These are phyloP conservation scores for Thelephora ganbajun DNA, from an alignment of 768 basidiomycete genomes.

Conservation along the genomic window DNA sequence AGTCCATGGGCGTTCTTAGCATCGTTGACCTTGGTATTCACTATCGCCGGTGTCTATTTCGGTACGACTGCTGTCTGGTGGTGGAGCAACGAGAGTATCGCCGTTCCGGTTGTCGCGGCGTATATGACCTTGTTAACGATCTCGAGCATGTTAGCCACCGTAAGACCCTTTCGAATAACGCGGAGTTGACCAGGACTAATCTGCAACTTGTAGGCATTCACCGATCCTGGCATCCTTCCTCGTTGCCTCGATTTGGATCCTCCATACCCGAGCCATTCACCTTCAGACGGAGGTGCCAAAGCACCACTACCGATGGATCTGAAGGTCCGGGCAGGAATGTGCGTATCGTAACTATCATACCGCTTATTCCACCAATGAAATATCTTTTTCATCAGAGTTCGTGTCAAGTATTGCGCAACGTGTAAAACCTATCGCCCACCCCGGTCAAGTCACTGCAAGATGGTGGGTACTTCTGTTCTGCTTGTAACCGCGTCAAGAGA, in stretches of 20 bases:
- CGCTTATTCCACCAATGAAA: not conserved
- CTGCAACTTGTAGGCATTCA: conserved; percentile 38
- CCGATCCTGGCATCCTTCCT: conserved; percentile 83
- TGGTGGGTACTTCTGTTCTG: conserved; percentile 34
- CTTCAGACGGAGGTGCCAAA: conserved; percentile 46
- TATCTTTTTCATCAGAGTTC: conserved; percentile 40
- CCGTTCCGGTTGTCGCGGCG: conserved; percentile 51
- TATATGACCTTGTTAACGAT: conserved; percentile 54
- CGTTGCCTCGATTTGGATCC: conserved; percentile 78
- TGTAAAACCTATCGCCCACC: conserved; percentile 91
- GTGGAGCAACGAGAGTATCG: conserved; percentile 70
- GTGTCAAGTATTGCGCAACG: conserved; percentile 88
- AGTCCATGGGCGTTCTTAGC: conserved; percentile 69
- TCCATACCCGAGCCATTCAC: conserved; percentile 49
- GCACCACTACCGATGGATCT: conserved; percentile 72
- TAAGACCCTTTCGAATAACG: conserved; percentile 20
- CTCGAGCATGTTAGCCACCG: conserved; percentile 66
- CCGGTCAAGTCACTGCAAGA: conserved; percentile 88
- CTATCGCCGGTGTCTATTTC: conserved; percentile 72
- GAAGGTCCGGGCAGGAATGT: conserved; percentile 66
- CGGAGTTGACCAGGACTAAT: conserved; percentile 9
- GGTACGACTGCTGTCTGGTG: conserved; percentile 82
- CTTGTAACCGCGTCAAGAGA: not conserved
- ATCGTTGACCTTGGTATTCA: conserved; percentile 44
- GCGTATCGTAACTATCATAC: conserved; percentile 18